These are phyloP conservation scores for Ceratobasidium sp. DNA, from an alignment of 1,284 basidiomycete species.

Conservation along the genomic window DNA sequence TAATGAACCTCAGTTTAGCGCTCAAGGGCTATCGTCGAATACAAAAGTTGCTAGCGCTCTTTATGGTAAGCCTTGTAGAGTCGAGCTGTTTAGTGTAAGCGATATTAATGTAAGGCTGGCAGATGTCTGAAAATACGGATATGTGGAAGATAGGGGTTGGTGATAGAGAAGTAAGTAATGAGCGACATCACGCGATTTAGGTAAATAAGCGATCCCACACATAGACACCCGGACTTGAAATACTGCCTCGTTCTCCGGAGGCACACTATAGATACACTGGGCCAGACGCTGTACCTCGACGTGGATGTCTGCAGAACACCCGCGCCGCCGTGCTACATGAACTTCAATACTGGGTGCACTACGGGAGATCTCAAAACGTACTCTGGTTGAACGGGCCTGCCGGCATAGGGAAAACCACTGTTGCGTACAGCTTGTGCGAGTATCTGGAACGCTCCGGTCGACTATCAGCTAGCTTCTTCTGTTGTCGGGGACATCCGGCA, in stretches of 20 bases:
- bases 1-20: neutral
- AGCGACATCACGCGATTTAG: neutral
- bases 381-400: slow-evolving; percentile 25
- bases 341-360: neutral
- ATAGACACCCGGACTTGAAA: neutral
- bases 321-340: neutral
- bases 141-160: neutral
- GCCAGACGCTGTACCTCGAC: neutral
- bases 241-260: neutral
- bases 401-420: slow-evolving; percentile 17
- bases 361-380: neutral
- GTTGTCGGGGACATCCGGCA: neutral
- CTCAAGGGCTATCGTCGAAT: neutral
- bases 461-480: slow-evolving; percentile 24
- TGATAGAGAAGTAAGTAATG: neutral
- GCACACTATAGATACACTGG: neutral
- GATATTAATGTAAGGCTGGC: neutral
- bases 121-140: neutral
- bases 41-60: neutral
- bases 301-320: neutral
- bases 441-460: neutral
- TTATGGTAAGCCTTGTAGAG: neutral
- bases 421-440: slow-evolving; percentile 11
- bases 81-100: neutral
- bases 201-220: neutral